phyloP scores from a whole-genome alignment of 129 eudicot species.

The Sambucus nigra region DNA sequence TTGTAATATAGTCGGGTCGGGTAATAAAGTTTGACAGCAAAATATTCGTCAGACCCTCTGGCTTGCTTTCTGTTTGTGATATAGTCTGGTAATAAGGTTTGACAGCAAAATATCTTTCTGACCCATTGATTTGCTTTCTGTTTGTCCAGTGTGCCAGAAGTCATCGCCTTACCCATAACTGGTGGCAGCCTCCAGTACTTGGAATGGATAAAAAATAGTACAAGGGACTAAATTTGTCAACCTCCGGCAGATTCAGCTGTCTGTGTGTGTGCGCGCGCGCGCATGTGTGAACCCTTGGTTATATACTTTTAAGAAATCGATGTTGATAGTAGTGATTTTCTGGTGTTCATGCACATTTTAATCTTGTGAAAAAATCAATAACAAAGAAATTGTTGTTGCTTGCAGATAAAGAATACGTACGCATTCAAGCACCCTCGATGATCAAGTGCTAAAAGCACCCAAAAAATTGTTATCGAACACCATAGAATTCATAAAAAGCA shows the following conservation, averaged over 20 bases:
- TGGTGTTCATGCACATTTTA: neutral
- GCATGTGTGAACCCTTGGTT: neutral
- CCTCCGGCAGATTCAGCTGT: neutral
- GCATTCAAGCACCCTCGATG: no score
- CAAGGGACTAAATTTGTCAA: conserved; percentile 32
- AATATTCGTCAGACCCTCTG: neutral
- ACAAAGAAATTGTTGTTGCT: no score
- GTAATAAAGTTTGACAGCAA: no score
- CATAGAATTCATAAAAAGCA: no score
- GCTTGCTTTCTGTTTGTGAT: neutral
- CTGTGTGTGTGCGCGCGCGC: neutral
- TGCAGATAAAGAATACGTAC: no score
- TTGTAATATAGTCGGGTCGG: no score
- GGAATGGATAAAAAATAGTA: conserved; percentile 62
- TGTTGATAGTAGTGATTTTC: no score
- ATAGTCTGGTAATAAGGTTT: no score
- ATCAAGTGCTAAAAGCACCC: no score
- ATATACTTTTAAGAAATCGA: conserved; percentile 10
- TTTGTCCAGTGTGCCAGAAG: conserved; percentile 66
- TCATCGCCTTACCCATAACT: conserved; percentile 54
- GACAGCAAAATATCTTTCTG: neutral
- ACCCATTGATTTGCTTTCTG: neutral
- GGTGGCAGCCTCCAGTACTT: conserved; percentile 55
- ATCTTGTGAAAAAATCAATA: no score
- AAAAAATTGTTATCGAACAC: no score